phyloP scores from a whole-genome alignment of 331 rosid genomes.

The Prunus yedoensis region DNA sequence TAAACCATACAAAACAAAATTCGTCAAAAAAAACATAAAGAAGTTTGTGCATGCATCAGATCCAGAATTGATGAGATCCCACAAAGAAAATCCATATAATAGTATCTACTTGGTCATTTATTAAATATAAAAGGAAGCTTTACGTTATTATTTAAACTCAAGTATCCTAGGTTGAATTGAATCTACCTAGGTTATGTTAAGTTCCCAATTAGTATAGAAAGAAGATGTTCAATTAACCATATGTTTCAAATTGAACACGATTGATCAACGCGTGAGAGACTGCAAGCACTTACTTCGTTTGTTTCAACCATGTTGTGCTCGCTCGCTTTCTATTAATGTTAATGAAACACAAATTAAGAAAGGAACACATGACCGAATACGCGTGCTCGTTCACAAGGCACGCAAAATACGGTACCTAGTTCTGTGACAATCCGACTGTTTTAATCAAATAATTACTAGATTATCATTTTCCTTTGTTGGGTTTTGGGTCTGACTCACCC shows the following conservation, averaged over 20 bases:
- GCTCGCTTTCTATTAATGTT: neutral
- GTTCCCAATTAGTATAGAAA: too few relatives aligned
- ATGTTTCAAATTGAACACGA: neutral
- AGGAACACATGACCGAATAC: neutral
- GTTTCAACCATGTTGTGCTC: neutral
- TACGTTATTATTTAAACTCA: neutral
- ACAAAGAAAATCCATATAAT: neutral
- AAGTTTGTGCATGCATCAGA: conserved; percentile 17
- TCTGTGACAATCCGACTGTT: neutral
- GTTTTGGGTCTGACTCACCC: neutral
- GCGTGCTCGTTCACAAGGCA: too few relatives aligned
- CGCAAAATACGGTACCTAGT: neutral
- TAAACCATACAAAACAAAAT: too few relatives aligned
- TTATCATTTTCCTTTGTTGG: neutral
- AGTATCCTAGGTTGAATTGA: neutral
- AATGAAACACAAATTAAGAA: neutral
- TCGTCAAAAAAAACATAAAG: neutral
- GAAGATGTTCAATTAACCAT: too few relatives aligned
- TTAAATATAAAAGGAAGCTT: neutral
- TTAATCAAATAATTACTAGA: neutral
- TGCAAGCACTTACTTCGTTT: neutral
- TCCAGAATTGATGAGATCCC: neutral
- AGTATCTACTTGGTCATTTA: neutral
- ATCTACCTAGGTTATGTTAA: neutral
- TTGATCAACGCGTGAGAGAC: neutral